These are phyloP conservation scores for Brassica cretica DNA, from an alignment of 345 rosid species.

Conservation along the genomic window DNA sequence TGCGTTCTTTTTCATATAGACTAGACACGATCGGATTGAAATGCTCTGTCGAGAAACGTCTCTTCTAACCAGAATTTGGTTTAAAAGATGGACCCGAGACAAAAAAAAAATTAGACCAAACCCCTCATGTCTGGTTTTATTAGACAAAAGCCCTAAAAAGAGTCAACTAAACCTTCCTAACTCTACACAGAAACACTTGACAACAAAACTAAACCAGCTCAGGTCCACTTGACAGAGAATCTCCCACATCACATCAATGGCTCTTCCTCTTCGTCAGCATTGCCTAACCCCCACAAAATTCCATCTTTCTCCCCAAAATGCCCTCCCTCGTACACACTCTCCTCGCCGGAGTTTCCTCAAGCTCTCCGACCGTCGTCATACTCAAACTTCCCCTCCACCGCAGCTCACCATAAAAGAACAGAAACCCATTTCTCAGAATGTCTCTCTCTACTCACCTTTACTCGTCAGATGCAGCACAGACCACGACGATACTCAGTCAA, in stretches of 20 bases:
- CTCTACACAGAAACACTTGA: neutral
- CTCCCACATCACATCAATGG: constrained; percentile 31
- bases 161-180: neutral
- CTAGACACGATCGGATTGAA: no score
- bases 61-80: no score
- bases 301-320: constrained; percentile 7
- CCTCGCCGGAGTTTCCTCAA: constrained; percentile 22
- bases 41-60: no score
- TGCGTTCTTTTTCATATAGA: no score
- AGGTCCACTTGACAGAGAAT: constrained; percentile 35
- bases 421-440: constrained; percentile 5
- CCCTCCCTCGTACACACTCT: constrained; percentile 9
- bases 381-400: constrained; percentile 1
- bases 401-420: neutral
- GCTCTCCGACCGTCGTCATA: neutral
- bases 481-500: constrained; percentile 19
- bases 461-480: constrained; percentile 32
- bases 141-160: neutral
- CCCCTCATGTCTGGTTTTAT: neutral
- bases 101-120: neutral
- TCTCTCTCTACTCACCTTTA: constrained; percentile 13
- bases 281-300: constrained; percentile 21
- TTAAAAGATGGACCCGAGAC: no score
- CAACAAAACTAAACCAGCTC: constrained; percentile 18
- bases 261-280: constrained; percentile 33